Base-by-base conservation (phyloP, 2,329 filamentous ascomycete genomes). In the Ophiostoma piceae region DNA sequence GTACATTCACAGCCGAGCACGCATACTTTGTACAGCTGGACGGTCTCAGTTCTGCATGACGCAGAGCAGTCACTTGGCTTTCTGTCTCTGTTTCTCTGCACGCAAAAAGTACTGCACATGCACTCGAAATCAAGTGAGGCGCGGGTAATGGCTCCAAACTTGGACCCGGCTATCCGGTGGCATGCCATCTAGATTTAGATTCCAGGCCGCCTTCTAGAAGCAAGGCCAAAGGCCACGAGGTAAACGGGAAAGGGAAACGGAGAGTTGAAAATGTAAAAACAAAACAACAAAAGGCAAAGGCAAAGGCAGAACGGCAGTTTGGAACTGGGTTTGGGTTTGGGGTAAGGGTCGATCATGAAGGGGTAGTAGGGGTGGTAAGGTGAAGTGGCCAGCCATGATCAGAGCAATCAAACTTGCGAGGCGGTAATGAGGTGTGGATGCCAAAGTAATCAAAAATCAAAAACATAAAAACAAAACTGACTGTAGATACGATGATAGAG, bases 51-150 rank as follows among this genome's bases (percentile, higher is more conserved):
- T n/a, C 22, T 57, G 51, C 22, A 57, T 57, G 51, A 57, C n/a
- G 51, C 51, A 57, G n/a, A 57, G n/a, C 51, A 57, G 51, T 57
- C 51, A 26, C 51, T 57, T 57, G 51, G 51, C 51, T 57, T 22
- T 26, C 4, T 35, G 35, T 35, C 35, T 35, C 35, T 35, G 35
- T 35, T 35, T 35, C 35, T 35, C 35, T 35, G 35, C 19, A 54
- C n/a, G n/a, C n/a, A 22, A 54, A 57, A 22, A 5, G 22, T 26
- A 26, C 51, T 26, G 22, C 22, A 26, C 22, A 57, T 12, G 26
- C 16, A 47, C 43, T 19, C 16, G 19, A 16, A n/a, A n/a, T 47
- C 43, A 47, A 47, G 16, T 47, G 43, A 47, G 51, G 51, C 39
- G 39, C 51, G 22, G n/a, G 9, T 12, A 11, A 57, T 11, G 12